Conservation (phyloP, 2,329 filamentous ascomycete species). For the Beauveria australis region DNA sequence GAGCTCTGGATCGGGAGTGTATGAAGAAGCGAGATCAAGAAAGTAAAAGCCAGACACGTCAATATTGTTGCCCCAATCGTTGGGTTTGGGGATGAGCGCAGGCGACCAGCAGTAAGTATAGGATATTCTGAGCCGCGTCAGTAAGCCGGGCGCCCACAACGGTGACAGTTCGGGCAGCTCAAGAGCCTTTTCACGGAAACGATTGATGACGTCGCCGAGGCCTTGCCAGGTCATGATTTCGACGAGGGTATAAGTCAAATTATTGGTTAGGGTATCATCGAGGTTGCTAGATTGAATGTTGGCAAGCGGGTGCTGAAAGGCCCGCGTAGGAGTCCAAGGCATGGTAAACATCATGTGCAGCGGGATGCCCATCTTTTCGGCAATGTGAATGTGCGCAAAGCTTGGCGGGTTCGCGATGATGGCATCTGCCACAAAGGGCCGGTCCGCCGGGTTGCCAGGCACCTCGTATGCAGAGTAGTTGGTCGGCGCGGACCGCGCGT, state of each 20-base stretch:
- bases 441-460: conserved; percentile 32
- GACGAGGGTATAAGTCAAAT: conserved; percentile 73
- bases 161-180: conserved; percentile 70
- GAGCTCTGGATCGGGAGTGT: conserved; percentile 57
- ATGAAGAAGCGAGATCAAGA: conserved; percentile 58
- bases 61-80: conserved; percentile 66
- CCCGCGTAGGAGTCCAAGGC: conserved; percentile 81
- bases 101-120: conserved; percentile 93
- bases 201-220: conserved; percentile 82
- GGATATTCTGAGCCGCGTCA: conserved; percentile 67
- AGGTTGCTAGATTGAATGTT: conserved; percentile 72
- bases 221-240: conserved; percentile 94
- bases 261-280: conserved; percentile 70
- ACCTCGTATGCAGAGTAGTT: conserved; percentile 22
- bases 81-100: conserved; percentile 67
- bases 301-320: conserved; percentile 79
- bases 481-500: conserved; percentile 38
- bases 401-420: conserved; percentile 74
- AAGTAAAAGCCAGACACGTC: conserved; percentile 72
- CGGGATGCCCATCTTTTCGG: conserved; percentile 66
- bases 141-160: conserved; percentile 74
- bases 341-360: conserved; percentile 91
- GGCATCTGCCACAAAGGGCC: conserved; percentile 74
- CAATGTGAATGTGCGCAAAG: conserved; percentile 68
- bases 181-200: conserved; percentile 67